A percentile compares a stretch with the other conserved stretches of the same genome.
These are phyloP conservation scores for Candolleomyces aberdarensis DNA, from an alignment of 768 basidiomycete species.

Conservation along the genomic window DNA sequence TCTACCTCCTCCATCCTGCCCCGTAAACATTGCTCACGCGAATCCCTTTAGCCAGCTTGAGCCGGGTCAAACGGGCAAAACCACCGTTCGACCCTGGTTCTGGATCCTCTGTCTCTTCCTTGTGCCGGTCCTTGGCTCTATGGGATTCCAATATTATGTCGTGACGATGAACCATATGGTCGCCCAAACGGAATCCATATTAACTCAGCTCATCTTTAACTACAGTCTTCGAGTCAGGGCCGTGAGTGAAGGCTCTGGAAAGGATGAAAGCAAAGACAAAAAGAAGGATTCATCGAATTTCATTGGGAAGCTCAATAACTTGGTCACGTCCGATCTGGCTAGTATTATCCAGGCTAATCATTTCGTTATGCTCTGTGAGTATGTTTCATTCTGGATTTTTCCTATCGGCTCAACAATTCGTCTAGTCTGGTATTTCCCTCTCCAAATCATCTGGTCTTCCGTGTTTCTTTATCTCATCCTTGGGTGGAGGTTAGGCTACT, in stretches of 20 bases:
- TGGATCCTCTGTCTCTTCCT: constrained; percentile 13
- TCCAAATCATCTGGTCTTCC: constrained; percentile 39
- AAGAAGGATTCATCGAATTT: constrained; percentile 33
- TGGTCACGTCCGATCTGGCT: constrained; percentile 58
- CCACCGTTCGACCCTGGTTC: constrained; percentile 13
- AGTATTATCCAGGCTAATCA: constrained; percentile 27
- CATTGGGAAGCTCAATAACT: constrained; percentile 73
- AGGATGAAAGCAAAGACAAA: not conserved
- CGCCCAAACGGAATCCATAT: constrained; percentile 44
- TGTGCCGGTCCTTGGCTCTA: constrained; percentile 2
- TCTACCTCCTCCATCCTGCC: not conserved
- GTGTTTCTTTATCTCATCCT: constrained; percentile 44
- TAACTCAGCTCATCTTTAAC: constrained; percentile 38
- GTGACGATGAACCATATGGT: constrained; percentile 44
- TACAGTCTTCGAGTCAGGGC: constrained; percentile 53
- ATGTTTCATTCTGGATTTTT: not conserved
- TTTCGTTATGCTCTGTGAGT: too few relatives aligned
- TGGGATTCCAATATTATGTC: constrained; percentile 29
- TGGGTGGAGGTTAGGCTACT: constrained; percentile 42
- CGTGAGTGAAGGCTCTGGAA: constrained; percentile 49
- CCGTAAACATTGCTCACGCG: not conserved
- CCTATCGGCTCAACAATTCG: not conserved
- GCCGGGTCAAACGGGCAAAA: constrained; percentile 10
- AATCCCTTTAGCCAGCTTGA: constrained; percentile 19
- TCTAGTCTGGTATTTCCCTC: constrained; percentile 35